Evolutionary conservation across 768 basidiomycete genomes (phyloP).

Genomic region (Jaapia argillacea): DNA sequence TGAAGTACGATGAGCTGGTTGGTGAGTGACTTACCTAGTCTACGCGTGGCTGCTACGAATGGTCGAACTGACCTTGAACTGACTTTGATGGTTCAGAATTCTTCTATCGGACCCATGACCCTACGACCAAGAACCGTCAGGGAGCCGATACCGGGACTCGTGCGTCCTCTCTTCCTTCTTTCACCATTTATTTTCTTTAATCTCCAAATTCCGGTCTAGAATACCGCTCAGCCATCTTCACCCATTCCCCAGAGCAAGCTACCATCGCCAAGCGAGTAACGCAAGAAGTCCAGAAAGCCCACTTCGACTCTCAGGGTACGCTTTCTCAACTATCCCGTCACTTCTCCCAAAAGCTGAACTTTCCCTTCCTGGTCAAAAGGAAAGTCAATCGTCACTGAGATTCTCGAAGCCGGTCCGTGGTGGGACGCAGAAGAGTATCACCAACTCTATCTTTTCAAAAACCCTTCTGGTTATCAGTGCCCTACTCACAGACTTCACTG

Average conservation of each 20-base stretch:
- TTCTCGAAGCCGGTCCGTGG: slow-evolving; percentile 64
- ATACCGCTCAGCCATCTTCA: slow-evolving; percentile 92
- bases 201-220: slow-evolving; percentile 31
- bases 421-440: slow-evolving; percentile 79
- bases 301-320: slow-evolving; percentile 72
- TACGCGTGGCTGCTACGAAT: background rate
- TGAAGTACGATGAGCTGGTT: slow-evolving; percentile 80
- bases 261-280: slow-evolving; percentile 68
- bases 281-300: slow-evolving; percentile 72
- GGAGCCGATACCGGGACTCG: slow-evolving; percentile 73
- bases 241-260: slow-evolving; percentile 61
- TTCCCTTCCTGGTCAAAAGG: too few species aligned
- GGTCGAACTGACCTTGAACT: background rate
- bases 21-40: too few species aligned
- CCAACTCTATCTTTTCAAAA: slow-evolving; percentile 74
- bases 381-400: slow-evolving; percentile 69
- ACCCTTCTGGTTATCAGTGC: slow-evolving; percentile 87
- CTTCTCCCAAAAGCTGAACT: background rate
- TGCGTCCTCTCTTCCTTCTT: slow-evolving; percentile 25
- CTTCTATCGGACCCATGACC: slow-evolving; percentile 92
- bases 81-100: slow-evolving; percentile 44
- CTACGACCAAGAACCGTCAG: slow-evolving; percentile 74
- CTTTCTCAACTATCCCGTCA: slow-evolving; percentile 20
- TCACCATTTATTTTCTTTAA: background rate
- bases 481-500: slow-evolving; percentile 81